Percentiles rank a stretch among this genome's conserved stretches.
These are phyloP conservation scores for Boletus reticuloceps DNA, from an alignment of 768 basidiomycete genomes.

Conservation along the genomic window DNA sequence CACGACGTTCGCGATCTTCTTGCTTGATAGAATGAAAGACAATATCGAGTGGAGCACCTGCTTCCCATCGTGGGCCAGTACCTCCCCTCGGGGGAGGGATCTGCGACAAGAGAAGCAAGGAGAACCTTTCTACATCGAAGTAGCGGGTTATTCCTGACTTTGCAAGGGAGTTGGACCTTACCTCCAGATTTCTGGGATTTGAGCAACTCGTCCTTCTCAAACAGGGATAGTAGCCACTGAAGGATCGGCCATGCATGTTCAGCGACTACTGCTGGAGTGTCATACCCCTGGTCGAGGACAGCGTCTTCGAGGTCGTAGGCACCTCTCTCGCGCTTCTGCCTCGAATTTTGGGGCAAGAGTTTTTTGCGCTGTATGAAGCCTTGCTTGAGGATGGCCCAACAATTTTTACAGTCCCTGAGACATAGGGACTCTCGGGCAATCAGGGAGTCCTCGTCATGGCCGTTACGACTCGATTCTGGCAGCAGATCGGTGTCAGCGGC, in stretches of 20 bases:
- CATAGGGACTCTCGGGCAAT: conserved; percentile 54
- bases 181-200: conserved; percentile 32
- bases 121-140: conserved; percentile 38
- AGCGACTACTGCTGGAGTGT: conserved; percentile 42
- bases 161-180: conserved; percentile 3
- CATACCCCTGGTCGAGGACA: conserved; percentile 18
- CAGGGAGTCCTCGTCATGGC: conserved; percentile 50
- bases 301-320: conserved; percentile 26
- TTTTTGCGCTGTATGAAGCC: conserved; percentile 46
- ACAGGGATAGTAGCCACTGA: conserved; percentile 64
- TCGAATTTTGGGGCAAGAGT: conserved; percentile 14
- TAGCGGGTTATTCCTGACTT: conserved; percentile 5
- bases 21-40: conserved; percentile 38
- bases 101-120: conserved; percentile 55
- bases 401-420: conserved; percentile 51
- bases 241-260: conserved; percentile 68
- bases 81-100: conserved; percentile 53
- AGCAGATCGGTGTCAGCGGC: conserved; percentile 1
- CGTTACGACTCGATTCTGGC: conserved; percentile 20
- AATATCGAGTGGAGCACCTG: conserved; percentile 48
- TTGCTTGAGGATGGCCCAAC: conserved; percentile 60
- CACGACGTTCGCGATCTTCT: conserved; percentile 27
- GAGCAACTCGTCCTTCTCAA: conserved; percentile 61
- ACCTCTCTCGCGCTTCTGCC: conserved; percentile 33
- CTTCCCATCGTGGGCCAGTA: conserved; percentile 53